Conservation (phyloP, 2,329 filamentous ascomycete genomes). For the Hypoxylon sp. region DNA sequence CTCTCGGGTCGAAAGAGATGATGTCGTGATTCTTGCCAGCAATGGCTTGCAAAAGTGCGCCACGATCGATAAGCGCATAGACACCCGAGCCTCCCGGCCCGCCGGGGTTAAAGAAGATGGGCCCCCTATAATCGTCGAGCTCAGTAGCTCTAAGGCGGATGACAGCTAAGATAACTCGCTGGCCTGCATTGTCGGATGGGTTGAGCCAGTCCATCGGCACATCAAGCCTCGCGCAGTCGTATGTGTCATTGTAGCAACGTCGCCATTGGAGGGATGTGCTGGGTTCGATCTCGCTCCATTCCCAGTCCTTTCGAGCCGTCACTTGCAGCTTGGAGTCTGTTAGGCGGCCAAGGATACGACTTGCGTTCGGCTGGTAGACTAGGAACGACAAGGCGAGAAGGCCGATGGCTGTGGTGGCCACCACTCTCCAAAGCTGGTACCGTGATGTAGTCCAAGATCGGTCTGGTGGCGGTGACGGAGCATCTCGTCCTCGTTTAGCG, state of each 20-base stretch:
- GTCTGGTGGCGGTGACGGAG: neutral
- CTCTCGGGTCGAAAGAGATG: slow-evolving; percentile 60
- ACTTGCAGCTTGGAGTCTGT: neutral
- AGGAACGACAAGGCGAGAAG: slow-evolving; percentile 12
- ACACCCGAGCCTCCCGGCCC: slow-evolving; percentile 60
- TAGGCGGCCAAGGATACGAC: neutral
- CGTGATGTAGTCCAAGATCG: neutral
- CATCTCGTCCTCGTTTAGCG: neutral
- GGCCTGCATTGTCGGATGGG: slow-evolving; percentile 41
- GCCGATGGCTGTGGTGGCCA: neutral
- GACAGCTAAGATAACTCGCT: slow-evolving; percentile 49
- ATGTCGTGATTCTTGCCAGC: slow-evolving; percentile 55
- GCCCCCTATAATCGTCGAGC: slow-evolving; percentile 41
- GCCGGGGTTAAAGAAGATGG: slow-evolving; percentile 52
- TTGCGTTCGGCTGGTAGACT: slow-evolving; percentile 1
- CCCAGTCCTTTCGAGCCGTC: slow-evolving; percentile 4
- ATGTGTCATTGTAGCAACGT: slow-evolving; percentile 45
- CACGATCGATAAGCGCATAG: slow-evolving; percentile 45
- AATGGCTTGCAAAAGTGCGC: slow-evolving; percentile 51
- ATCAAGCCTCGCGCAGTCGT: slow-evolving; percentile 50
- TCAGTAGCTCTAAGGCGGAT: slow-evolving; percentile 49
- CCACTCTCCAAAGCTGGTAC: slow-evolving; percentile 10
- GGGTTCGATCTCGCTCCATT: slow-evolving; percentile 43
- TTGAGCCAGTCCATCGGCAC: slow-evolving; percentile 53
- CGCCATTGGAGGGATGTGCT: slow-evolving; percentile 47